phyloP scores from a whole-genome alignment of 2,329 filamentous ascomycete species.

The Colletotrichum costaricense region DNA sequence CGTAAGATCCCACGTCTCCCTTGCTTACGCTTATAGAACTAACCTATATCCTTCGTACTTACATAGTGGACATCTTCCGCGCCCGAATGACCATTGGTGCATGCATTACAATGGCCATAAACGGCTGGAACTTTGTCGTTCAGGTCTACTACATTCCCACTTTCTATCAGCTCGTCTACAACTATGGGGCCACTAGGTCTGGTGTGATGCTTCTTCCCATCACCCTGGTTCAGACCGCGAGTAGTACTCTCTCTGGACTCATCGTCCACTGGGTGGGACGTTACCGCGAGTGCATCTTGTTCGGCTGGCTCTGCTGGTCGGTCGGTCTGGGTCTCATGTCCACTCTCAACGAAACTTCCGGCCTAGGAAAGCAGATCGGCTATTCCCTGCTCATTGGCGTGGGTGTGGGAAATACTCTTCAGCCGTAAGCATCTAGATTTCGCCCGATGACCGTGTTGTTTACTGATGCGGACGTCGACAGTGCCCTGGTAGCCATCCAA shows the following conservation, averaged over 20 bases:
- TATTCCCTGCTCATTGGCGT: constrained; percentile 64
- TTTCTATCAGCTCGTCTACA: constrained; percentile 59
- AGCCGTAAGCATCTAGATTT: constrained; percentile 50
- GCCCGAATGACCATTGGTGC: constrained; percentile 64
- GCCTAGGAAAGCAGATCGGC: constrained; percentile 64
- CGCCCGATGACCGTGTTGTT: background rate
- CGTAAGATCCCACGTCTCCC: constrained; percentile 43
- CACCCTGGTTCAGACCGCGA: constrained; percentile 56
- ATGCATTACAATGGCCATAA: constrained; percentile 67
- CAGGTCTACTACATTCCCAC: constrained; percentile 62
- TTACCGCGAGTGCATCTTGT: constrained; percentile 64
- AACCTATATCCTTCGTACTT: constrained; percentile 47
- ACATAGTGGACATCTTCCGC: constrained; percentile 58
- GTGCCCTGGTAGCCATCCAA: constrained; percentile 64
- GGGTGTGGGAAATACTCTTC: constrained; percentile 63
- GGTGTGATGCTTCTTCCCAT: constrained; percentile 55
- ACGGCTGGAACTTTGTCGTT: constrained; percentile 70
- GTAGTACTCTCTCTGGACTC: constrained; percentile 62
- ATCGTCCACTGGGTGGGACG: constrained; percentile 63
- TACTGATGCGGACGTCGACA: constrained; percentile 33
- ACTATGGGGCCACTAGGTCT: constrained; percentile 54
- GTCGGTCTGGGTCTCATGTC: constrained; percentile 64
- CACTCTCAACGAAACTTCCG: constrained; percentile 58
- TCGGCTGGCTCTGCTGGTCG: constrained; percentile 64
- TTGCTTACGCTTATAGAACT: background rate